These are phyloP conservation scores for Phytomonas serpens DNA, from an alignment of 208 protist species.

Conservation along the genomic window DNA sequence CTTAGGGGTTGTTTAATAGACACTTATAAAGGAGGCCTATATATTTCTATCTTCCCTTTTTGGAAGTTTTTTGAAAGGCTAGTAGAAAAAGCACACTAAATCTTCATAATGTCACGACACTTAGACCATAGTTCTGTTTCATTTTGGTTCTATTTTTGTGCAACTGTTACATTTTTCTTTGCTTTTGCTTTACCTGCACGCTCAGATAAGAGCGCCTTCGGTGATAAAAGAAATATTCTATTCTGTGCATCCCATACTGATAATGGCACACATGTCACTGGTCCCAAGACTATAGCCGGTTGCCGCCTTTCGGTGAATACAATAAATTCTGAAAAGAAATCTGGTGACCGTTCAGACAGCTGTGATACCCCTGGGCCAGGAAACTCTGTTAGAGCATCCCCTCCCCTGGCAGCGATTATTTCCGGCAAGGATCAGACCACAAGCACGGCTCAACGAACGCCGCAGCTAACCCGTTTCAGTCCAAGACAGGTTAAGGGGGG, in stretches of 20 bases:
- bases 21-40: neutral
- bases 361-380: neutral
- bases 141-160: slow-evolving; percentile 4
- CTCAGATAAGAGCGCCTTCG: neutral
- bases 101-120: neutral
- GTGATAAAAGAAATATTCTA: neutral
- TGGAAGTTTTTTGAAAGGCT: neutral
- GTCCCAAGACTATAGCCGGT: neutral
- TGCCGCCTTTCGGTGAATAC: neutral
- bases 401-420: neutral
- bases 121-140: neutral
- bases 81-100: neutral
- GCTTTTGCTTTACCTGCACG: neutral
- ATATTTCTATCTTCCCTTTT: neutral
- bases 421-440: neutral
- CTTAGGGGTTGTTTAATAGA: neutral
- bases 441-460: neutral
- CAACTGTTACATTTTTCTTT: slow-evolving; percentile 9
- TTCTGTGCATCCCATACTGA: neutral
- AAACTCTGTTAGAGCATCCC: neutral
- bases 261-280: neutral
- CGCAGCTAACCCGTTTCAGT: neutral
- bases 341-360: neutral
- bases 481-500: neutral
- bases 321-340: neutral